A percentile compares a stretch with the other conserved stretches of the same genome.
Conservation (phyloP, 2,329 filamentous ascomycete genomes). For the Lasiodiplodia hormozganensis region DNA sequence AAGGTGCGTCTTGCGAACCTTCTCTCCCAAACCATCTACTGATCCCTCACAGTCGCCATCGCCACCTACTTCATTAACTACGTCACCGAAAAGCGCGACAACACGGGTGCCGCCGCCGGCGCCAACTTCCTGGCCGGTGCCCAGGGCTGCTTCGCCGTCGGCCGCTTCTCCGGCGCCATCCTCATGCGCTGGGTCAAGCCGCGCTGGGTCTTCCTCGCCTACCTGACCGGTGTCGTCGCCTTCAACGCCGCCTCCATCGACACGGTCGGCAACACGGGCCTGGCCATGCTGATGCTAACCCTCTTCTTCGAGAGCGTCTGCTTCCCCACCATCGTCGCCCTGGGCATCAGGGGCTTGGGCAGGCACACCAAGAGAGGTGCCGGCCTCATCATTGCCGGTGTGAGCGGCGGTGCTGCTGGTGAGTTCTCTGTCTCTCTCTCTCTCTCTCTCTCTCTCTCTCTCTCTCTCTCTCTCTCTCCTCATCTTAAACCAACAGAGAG, state of each 20-base stretch:
- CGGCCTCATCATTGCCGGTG: slow-evolving; percentile 74
- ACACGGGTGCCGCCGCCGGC: slow-evolving; percentile 52
- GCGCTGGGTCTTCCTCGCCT: slow-evolving; percentile 74
- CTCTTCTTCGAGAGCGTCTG: slow-evolving; percentile 84
- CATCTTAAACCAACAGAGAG: no score
- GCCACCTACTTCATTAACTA: slow-evolving; percentile 55
- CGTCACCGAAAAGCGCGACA: slow-evolving; percentile 55
- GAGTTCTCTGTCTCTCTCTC: background rate
- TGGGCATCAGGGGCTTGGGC: slow-evolving; percentile 78
- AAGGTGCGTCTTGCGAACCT: slow-evolving; percentile 45
- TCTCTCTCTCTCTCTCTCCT: background rate
- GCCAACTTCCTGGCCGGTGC: slow-evolving; percentile 76
- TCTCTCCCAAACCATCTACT: no score
- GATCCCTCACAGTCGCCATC: slow-evolving; percentile 48
- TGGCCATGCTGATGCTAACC: slow-evolving; percentile 71
- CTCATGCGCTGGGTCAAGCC: slow-evolving; percentile 72
- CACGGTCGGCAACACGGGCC: slow-evolving; percentile 58
- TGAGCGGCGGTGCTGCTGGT: slow-evolving; percentile 70
- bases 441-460: background rate
- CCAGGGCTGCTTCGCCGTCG: slow-evolving; percentile 74
- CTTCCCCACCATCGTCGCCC: slow-evolving; percentile 81
- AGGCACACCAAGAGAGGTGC: slow-evolving; percentile 79
- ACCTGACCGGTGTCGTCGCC: slow-evolving; percentile 68
- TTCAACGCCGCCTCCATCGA: slow-evolving; percentile 62
- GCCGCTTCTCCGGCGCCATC: slow-evolving; percentile 71